Evolutionary conservation across 2,329 filamentous ascomycete species (phyloP).

Genomic region (Scedosporium aurantiacum): DNA sequence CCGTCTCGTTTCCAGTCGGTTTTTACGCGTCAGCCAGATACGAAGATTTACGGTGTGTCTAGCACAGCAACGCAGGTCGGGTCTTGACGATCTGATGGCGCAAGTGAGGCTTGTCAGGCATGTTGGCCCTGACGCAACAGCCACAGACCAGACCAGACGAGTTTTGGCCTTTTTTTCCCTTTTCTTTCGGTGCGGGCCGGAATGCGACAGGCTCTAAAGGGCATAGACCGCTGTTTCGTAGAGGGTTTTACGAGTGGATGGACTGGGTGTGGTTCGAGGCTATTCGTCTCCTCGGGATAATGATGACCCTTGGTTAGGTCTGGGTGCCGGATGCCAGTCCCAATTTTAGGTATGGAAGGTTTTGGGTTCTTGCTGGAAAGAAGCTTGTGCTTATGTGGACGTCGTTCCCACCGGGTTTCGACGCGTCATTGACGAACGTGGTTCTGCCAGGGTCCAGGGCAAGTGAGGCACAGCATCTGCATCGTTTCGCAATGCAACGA

Average conservation of each 20-base stretch:
- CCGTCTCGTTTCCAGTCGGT: not conserved
- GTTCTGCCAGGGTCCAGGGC: not conserved
- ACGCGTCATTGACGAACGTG: not conserved
- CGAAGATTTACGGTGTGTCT: not conserved
- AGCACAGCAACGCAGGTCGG: not conserved
- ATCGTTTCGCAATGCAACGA: not conserved
- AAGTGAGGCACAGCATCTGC: not conserved
- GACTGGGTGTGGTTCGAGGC: too few species aligned
- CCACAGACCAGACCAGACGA: not conserved
- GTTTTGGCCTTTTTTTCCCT: not conserved
- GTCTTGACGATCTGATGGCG: not conserved
- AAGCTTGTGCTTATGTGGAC: not conserved
- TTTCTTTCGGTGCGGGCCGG: too few species aligned
- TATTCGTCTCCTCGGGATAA: too few species aligned
- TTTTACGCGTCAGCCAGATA: not conserved
- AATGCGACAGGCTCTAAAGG: too few species aligned
- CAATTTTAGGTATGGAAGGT: too few species aligned
- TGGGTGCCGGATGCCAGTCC: too few species aligned
- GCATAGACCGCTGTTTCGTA: too few species aligned
- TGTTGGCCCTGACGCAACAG: not conserved
- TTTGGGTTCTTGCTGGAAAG: too few species aligned
- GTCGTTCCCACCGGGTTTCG: not conserved
- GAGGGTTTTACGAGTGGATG: too few species aligned
- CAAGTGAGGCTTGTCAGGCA: not conserved
- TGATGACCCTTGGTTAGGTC: too few species aligned